Conservation (phyloP, 2,329 filamentous ascomycete genomes). For the Xylaria hypoxylon region DNA sequence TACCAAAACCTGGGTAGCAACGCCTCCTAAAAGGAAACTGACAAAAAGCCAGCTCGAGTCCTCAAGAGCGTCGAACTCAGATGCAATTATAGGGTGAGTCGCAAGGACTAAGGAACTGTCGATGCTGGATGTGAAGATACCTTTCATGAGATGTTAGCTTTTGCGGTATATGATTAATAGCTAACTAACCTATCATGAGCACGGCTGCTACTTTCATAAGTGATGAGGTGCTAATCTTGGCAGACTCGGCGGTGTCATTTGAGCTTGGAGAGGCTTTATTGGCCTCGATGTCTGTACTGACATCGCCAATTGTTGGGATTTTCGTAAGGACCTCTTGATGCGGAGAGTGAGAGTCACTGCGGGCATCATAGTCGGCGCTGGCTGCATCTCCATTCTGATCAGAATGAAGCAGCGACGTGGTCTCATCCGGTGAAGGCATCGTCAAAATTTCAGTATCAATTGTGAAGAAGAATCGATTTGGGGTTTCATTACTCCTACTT, state of each 20-base stretch:
- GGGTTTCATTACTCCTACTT: background rate
- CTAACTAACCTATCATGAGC: conserved; percentile 33
- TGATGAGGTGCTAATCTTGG: conserved; percentile 26
- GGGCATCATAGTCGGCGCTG: background rate
- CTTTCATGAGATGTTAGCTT: conserved; percentile 35
- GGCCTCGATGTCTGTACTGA: conserved; percentile 28
- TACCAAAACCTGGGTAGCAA: conserved; percentile 65
- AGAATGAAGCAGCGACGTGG: conserved; percentile 29
- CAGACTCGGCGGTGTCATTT: background rate
- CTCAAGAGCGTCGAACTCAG: conserved; percentile 67
- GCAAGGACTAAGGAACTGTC: conserved; percentile 75
- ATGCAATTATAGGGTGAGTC: conserved; percentile 71
- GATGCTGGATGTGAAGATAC: conserved; percentile 72
- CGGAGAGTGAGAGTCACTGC: background rate
- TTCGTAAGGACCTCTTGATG: background rate
- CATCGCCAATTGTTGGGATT: background rate
- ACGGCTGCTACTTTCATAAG: conserved; percentile 33
- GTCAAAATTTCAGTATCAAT: background rate
- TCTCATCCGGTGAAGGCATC: conserved; percentile 26
- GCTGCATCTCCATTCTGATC: conserved; percentile 3
- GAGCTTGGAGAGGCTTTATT: background rate
- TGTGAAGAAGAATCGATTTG: background rate
- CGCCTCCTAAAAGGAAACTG: conserved; percentile 62
- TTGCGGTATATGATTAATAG: no score
- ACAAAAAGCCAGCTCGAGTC: conserved; percentile 70